Conservation (phyloP, 83 land plant species). For the Larix sibirica region DNA sequence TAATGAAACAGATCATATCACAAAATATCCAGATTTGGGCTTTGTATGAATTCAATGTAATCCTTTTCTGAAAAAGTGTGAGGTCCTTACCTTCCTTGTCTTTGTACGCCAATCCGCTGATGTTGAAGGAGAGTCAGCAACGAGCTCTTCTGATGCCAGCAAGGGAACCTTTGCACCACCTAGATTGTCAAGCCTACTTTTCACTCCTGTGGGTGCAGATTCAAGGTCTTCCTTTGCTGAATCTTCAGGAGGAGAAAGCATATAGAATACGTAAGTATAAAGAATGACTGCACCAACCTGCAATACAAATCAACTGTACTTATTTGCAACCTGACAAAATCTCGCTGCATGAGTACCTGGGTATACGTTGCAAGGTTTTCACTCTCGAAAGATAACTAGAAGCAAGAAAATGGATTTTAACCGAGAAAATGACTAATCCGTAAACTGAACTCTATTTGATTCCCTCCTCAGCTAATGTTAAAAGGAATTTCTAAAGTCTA, state of each 20-base stretch:
- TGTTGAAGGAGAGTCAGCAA: background rate
- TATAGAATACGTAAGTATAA: slow-evolving; percentile 89
- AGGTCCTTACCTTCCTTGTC: slow-evolving; percentile 13
- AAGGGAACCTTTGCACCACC: slow-evolving; percentile 38
- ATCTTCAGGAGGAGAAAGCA: slow-evolving; percentile 86
- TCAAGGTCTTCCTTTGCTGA: slow-evolving; percentile 17
- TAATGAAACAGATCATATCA: background rate
- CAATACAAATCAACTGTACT: background rate
- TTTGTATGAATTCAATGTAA: background rate
- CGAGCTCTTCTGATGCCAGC: slow-evolving; percentile 27
- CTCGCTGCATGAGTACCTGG: background rate
- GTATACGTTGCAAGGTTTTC: background rate
- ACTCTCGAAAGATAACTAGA: background rate
- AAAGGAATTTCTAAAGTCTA: background rate
- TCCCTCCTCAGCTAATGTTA: background rate
- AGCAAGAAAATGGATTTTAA: background rate
- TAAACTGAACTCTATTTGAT: background rate
- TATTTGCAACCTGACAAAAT: background rate
- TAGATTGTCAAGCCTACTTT: slow-evolving; percentile 2
- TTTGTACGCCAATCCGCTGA: background rate
- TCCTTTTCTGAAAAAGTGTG: background rate
- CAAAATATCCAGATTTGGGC: background rate
- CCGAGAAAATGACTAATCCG: background rate
- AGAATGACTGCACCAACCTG: slow-evolving; percentile 97
- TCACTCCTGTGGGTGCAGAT: background rate